Base-by-base conservation (phyloP, 768 basidiomycete species). In the Hygrocybe coccinea region DNA sequence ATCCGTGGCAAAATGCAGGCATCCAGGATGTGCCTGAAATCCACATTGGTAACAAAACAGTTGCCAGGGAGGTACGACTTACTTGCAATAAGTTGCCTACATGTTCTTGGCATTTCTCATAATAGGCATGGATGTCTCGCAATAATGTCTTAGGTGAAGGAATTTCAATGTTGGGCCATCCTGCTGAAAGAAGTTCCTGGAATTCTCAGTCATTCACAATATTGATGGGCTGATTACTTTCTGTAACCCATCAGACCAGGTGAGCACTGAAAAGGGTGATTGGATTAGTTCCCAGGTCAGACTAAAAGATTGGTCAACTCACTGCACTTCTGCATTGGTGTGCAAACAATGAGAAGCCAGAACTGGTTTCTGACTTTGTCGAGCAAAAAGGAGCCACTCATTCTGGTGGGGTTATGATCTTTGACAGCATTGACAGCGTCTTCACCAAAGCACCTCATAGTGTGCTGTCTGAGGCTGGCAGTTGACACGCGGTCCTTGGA, bases 141-240 rank as follows among this genome's bases (percentile, higher is more conserved):
- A 65, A 65, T 1, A 78, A 65, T 1, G 70, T 76, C 0, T 50
- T 24, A 2, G 62, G 56, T 0, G 66, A 71, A 0, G 74, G 74
- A 37, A 77, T 36, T 48, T 69, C 69, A n/a, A 68, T 61, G 9
- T 67, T 61, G 0, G 71, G 75, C 5, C 69, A 52, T 0, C 71
- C 70, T 0, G 69, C 70, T 44, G 67, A 70, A 65, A 73, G 71
- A 8, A 76, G 52, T 2, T 21, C 44, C 1, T 56, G 45, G 53
- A 74, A 72, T 0, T 64, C 67, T 0, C 56, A 41, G 46, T 77
- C 71, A 2, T 64, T 48, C 0, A 75, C 63, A 25, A 74, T 71
- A 0, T 43, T 59, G 49, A 71, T 70, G 0, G 73, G 74, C 1
- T 64, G 59, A 22, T 65, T 53, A 37, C 60, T 67, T 54, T 75